A percentile compares a stretch with the other conserved stretches of the same genome.
Conservation (phyloP, 805 yeast genomes). For the Brettanomyces naardenensis region DNA sequence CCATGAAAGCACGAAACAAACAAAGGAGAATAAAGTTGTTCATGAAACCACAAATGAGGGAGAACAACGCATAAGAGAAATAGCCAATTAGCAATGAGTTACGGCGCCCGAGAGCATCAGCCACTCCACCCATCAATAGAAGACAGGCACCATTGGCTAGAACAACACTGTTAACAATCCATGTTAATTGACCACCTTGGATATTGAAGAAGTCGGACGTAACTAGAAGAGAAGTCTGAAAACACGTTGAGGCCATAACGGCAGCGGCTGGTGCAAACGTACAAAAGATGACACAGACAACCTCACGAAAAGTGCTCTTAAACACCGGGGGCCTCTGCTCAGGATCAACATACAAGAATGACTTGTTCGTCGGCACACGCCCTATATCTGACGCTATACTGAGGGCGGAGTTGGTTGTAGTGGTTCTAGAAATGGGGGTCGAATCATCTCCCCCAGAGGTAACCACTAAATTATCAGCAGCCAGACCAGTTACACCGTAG, state of each 20-base stretch:
- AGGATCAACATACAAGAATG: slow-evolving; percentile 12
- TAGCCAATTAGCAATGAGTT: slow-evolving; percentile 30
- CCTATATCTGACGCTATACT: neutral
- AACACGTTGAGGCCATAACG: slow-evolving; percentile 28
- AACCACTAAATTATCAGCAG: neutral
- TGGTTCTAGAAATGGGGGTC: neutral
- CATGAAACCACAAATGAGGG: slow-evolving; percentile 32
- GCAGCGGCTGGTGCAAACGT: slow-evolving; percentile 36
- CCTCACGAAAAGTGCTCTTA: slow-evolving; percentile 26
- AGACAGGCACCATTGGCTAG: slow-evolving; percentile 37
- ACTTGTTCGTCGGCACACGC: slow-evolving; percentile 4
- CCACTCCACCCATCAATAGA: slow-evolving; percentile 37
- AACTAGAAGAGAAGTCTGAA: slow-evolving; percentile 29
- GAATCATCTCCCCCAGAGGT: neutral
- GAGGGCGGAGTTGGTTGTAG: neutral
- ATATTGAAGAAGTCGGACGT: slow-evolving; percentile 29
- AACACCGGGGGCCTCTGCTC: slow-evolving; percentile 31
- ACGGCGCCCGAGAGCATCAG: slow-evolving; percentile 40
- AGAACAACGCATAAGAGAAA: slow-evolving; percentile 22
- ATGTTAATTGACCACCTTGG: slow-evolving; percentile 33
- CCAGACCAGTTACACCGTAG: no score
- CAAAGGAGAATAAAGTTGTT: slow-evolving; percentile 29
- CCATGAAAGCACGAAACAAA: slow-evolving; percentile 37
- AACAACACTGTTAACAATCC: slow-evolving; percentile 34
- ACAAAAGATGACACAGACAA: slow-evolving; percentile 24